phyloP scores from a whole-genome alignment of 1,139 yeast species.

The Candida freyschussii region DNA sequence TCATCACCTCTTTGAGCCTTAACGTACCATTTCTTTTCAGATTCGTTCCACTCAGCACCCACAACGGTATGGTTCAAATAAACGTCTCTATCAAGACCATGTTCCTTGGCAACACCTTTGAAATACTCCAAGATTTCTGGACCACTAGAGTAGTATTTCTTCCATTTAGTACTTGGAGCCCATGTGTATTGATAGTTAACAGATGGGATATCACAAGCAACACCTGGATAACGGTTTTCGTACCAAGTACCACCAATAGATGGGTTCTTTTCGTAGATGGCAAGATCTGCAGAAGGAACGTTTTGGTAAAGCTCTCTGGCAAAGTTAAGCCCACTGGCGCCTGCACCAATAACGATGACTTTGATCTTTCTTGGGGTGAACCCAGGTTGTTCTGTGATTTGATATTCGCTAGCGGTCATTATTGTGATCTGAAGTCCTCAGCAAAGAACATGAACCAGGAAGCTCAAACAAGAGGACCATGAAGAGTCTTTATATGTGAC shows the following conservation, averaged over 20 bases:
- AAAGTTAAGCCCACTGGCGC: slow-evolving; percentile 1
- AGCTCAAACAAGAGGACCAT: too few species aligned
- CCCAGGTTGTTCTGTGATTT: background rate
- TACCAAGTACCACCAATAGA: background rate
- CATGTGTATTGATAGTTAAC: slow-evolving; percentile 1
- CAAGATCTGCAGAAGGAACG: background rate
- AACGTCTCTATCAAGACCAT: background rate
- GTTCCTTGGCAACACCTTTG: background rate
- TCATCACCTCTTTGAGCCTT: background rate
- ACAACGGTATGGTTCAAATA: background rate
- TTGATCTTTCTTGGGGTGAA: background rate
- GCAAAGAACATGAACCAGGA: too few species aligned
- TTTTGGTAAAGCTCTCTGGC: slow-evolving; percentile 1
- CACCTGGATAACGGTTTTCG: slow-evolving; percentile 1
- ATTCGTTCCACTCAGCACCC: slow-evolving; percentile 1
- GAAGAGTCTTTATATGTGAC: too few species aligned
- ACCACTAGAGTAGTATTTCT: background rate
- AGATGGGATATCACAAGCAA: slow-evolving; percentile 1
- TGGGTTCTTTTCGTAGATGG: slow-evolving; percentile 1
- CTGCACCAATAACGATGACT: slow-evolving; percentile 1
- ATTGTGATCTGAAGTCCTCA: background rate
- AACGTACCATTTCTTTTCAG: background rate
- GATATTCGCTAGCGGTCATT: slow-evolving; percentile 1
- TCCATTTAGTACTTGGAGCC: slow-evolving; percentile 1
- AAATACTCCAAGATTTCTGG: slow-evolving; percentile 1